Evolutionary conservation across 495 filamentous ascomycete genomes (phyloP).

Genomic region (Annulohypoxylon bovei): DNA sequence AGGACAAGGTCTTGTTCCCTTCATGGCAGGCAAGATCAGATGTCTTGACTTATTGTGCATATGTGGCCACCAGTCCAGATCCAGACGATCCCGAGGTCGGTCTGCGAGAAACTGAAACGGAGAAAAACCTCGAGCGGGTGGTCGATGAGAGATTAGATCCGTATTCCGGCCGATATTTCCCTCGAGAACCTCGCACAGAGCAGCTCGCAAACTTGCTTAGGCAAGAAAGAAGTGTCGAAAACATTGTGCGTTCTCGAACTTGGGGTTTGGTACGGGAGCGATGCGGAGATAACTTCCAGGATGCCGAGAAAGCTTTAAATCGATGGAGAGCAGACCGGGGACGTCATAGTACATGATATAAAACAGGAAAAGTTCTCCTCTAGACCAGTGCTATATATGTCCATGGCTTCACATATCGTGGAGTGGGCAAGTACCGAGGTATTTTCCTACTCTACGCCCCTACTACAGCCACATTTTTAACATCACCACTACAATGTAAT

Average conservation of each 20-base stretch:
- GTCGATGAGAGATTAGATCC: conserved; percentile 93
- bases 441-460: background rate
- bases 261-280: conserved; percentile 85
- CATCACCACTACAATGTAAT: conserved; percentile 22
- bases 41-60: conserved; percentile 87
- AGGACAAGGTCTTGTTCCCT: conserved; percentile 81
- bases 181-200: conserved; percentile 85
- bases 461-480: background rate
- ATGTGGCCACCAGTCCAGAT: conserved; percentile 87
- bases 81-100: conserved; percentile 86
- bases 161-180: conserved; percentile 87
- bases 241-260: conserved; percentile 82
- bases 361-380: background rate
- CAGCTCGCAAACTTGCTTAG: conserved; percentile 78
- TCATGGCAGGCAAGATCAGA: conserved; percentile 89
- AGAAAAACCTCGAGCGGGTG: conserved; percentile 74
- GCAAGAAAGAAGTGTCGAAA: conserved; percentile 87
- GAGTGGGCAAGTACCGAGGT: background rate
- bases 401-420: background rate
- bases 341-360: conserved; percentile 17
- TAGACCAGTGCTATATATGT: background rate
- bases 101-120: conserved; percentile 73
- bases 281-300: conserved; percentile 67
- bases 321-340: conserved; percentile 49
- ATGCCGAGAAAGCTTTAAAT: conserved; percentile 72